Evolutionary conservation across 1,139 yeast genomes (phyloP), one percentile per base, ranked within the genome.

Genomic region (Pichia kudriavzevii): DNA sequence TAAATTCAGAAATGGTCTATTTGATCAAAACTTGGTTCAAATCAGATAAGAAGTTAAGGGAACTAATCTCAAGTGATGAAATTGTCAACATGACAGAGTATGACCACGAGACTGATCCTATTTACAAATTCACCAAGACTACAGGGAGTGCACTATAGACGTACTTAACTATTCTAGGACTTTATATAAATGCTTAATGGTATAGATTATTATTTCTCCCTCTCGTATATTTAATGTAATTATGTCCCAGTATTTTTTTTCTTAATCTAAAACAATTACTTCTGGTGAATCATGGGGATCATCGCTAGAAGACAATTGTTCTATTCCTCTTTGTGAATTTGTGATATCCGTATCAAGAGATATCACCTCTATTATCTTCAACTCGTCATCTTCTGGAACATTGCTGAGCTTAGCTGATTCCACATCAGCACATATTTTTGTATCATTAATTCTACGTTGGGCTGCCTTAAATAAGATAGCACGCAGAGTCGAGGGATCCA

Each of bases 381-480:
- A 46, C 3, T 67, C 72, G 9, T 56, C 55, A 32, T 61, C 67
- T 5, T 49, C 52, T 2, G 59, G 50, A 2, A 41, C 44, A 17
- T 40, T 35, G 4, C 40, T 40, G 7, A 22, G 16, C 10, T 41
- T 12, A 28, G 34, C 25, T 45, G 47, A 3, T 31, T 26, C 30
- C 23, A 24, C 7, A 35, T 42, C 22, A 36, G 36, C 31, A 46
- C 91, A 81, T 70, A 76, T 69, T 44, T 71, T 71, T 5, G 69
- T 59, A 50, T 80, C 91, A 14, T 58, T 52, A 7, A 66, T 53
- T 37, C 95, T 60, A 43, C 81, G 58, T 42, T 78, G 77, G 0
- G 93, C 83, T 2, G 95, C 94, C 38, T 65, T 67, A 5, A 76
- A 61, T 31, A 79, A 73, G 46, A 77, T 59, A 25, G 66, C 72